These are phyloP conservation scores for Solanum lignicaule DNA, from an alignment of 257 asterid genomes.

Conservation along the genomic window DNA sequence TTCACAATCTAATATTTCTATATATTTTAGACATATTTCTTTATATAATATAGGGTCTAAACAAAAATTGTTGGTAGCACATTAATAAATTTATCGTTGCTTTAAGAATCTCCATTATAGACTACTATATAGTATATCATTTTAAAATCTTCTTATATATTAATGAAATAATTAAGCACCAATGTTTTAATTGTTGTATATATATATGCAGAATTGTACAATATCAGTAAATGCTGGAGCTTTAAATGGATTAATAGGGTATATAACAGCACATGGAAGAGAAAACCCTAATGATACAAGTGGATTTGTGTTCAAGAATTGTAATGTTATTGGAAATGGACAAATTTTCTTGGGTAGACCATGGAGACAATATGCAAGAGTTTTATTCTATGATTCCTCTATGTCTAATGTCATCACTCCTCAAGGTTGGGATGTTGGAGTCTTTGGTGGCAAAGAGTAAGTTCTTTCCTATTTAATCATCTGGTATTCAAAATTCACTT, in stretches of 20 bases:
- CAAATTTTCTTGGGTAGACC: slow-evolving; percentile 41
- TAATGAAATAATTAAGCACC: too few species aligned
- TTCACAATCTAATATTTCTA: neutral
- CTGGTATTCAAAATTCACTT: neutral
- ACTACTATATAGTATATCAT: neutral
- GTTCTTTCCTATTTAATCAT: neutral
- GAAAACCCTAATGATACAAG: neutral
- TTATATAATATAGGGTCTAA: neutral
- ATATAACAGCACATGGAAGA: slow-evolving; percentile 69
- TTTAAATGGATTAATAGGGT: slow-evolving; percentile 34
- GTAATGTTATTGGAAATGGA: slow-evolving; percentile 42
- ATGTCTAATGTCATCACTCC: slow-evolving; percentile 41
- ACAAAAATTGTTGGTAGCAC: neutral
- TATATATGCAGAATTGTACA: slow-evolving; percentile 28
- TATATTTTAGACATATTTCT: neutral
- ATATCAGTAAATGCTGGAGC: slow-evolving; percentile 33
- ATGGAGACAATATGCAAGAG: slow-evolving; percentile 66
- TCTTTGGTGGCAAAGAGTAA: slow-evolving; percentile 26
- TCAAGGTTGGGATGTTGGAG: slow-evolving; percentile 54
- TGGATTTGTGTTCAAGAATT: slow-evolving; percentile 50
- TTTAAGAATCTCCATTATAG: neutral
- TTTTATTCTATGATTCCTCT: slow-evolving; percentile 30
- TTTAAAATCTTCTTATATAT: neutral
- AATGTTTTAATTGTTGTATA: neutral
- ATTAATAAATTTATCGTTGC: neutral